Percentiles rank a stretch among this genome's conserved stretches.
Evolutionary conservation across 2,329 filamentous ascomycete genomes (phyloP).

Genomic region (Nemania diffusa): DNA sequence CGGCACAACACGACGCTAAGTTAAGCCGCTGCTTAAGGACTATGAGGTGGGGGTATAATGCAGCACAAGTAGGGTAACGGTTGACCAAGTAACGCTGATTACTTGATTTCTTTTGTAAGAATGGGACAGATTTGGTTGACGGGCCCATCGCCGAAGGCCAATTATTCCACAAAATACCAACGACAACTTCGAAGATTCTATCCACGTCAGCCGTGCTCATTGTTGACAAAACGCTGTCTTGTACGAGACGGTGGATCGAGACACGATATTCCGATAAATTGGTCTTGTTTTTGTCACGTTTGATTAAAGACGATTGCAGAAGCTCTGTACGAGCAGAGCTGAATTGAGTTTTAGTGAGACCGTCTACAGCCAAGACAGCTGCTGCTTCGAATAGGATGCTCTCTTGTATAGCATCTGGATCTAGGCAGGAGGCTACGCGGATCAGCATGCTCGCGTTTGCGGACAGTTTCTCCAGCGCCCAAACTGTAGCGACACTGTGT

Average conservation of each 20-base stretch:
- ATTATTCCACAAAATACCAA: background rate
- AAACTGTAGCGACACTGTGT: slow-evolving; percentile 11
- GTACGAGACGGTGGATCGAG: background rate
- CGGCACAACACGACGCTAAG: background rate
- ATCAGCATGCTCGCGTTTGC: background rate
- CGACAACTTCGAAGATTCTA: background rate
- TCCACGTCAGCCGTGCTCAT: background rate
- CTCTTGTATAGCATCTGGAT: slow-evolving; percentile 1
- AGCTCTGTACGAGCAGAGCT: background rate
- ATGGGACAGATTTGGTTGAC: background rate
- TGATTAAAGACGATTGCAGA: background rate
- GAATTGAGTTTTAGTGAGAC: slow-evolving; percentile 5
- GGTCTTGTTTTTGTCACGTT: background rate
- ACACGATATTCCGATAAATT: background rate
- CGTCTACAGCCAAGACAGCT: background rate
- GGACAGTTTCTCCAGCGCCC: slow-evolving; percentile 17
- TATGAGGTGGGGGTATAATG: background rate
- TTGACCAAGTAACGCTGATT: background rate
- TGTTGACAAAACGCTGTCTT: background rate
- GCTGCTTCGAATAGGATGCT: background rate
- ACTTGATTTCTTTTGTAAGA: background rate
- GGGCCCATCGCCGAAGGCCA: background rate
- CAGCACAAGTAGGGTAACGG: background rate
- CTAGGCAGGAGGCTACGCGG: background rate
- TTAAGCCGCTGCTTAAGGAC: background rate